Evolutionary conservation across 2,329 filamentous ascomycete genomes (phyloP), one percentile per base, ranked within the genome.

Genomic region (Cucurbitaria berberidis): DNA sequence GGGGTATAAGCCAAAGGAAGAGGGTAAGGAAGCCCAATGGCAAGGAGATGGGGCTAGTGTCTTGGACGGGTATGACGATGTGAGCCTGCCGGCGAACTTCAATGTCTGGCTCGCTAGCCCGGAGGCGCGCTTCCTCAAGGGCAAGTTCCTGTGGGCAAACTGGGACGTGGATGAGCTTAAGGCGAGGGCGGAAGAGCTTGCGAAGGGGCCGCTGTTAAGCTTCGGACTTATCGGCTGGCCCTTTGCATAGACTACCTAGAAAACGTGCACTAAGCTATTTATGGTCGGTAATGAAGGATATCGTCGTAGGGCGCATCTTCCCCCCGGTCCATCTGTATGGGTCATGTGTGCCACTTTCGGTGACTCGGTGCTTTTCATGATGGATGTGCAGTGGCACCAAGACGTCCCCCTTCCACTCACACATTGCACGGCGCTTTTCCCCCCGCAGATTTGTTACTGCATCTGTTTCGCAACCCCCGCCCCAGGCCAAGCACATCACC

Each of bases 81-180:
- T 41, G 13, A 60, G 47, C 26, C 50, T 66, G 13, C 63, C 61
- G 2, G 63, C 57, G 8, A 51, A 46, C 36, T 58, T 60, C 44
- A 48, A 43, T 19, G 48, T 76, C 11, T 75, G 73, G 74, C 57
- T 74, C 9, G 61, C 70, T 5, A 69, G 60, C 29, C 51, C 57
- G 13, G 56, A 61, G 36, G 66, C 58, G 4, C 49, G 53, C 5
- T 64, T 59, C 38, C 45, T 69, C 19, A 58, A 57, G 18, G 64
- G 66, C 0, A 59, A 54, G 40, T 67, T 59, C 44, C 36, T 65
- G 32, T 62, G 59, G 57, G 55, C 45, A 5, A 71, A 62, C 2
- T 74, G 69, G 71, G 71, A 74, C 60, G 66, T 73, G 51, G 55
- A 65, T n/a, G 68, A 74, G 49, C 42, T 73, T 13, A 58, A 64